Base-by-base conservation (phyloP, 805 yeast genomes). In the Sugiyamaella chiloensis region DNA sequence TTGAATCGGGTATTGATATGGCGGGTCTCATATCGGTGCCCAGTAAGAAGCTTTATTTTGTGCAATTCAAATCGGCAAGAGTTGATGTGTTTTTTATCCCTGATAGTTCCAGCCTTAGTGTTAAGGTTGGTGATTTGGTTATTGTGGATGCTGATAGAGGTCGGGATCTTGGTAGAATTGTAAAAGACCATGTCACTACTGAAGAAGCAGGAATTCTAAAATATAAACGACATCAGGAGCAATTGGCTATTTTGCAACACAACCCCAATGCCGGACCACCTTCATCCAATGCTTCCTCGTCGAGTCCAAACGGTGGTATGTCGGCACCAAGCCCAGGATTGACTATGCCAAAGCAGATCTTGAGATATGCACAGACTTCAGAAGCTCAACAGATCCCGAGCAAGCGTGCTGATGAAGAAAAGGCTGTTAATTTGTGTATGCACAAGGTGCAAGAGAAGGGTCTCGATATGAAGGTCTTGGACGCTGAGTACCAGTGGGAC, bases 61-160 rank as follows among this genome's bases (percentile, higher is more conserved):
- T 87, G 35, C 81, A 82, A 47, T 88, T 88, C 69, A 88, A 89
- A 63, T 80, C 83, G 24, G 87, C 88, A 6, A 72, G 96, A 36
- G 67, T 83, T 47, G 96, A 88, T 64, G 87, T 87, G 6, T 87
- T 85, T 59, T 80, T 78, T 60, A 65, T 82, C 17, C 80, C 87
- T 1, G 69, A 64, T 11, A 55, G 58, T 23, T 57, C 72, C 8
- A 61, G 64, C 19, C 56, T 64, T 23, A 58, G 54, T 26, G 63
- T 80, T 36, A 66, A 69, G 42, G 64, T 71, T 4, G 85, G 85
- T 19, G 89, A 84, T 60, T 71, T 84, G 58, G 91, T 87, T 12
- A 78, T 85, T 59, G 95, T 85, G 14, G 91, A 86, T 60, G 95
- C 93, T 1, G 95, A 86, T 60, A 70, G 95, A 27, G 95, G 95